Conservation (phyloP, 371 early-diverging fungal species). For the Mucor saturninus region DNA sequence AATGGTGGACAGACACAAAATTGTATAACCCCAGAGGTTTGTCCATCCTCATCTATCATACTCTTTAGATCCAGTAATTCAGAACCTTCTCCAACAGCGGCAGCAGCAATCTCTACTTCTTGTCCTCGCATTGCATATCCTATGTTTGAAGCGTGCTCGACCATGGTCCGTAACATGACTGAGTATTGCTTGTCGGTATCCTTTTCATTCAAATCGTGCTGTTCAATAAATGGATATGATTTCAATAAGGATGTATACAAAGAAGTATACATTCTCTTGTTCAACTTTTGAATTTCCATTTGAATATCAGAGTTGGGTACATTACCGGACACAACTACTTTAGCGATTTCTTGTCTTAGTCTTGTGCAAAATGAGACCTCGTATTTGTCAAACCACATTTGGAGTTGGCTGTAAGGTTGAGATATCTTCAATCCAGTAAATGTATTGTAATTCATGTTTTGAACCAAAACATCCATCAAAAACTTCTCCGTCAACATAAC, state of each 20-base stretch:
- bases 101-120: conserved; percentile 52
- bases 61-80: conserved; percentile 41
- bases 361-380: conserved; percentile 38
- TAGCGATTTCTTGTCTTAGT: conserved; percentile 49
- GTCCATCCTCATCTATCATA: conserved; percentile 46
- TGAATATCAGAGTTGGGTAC: conserved; percentile 32
- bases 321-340: conserved; percentile 34
- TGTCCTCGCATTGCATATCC: conserved; percentile 53
- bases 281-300: conserved; percentile 32
- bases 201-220: conserved; percentile 38
- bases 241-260: conserved; percentile 45
- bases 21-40: conserved; percentile 37
- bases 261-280: conserved; percentile 41
- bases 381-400: conserved; percentile 35
- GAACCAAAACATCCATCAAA: conserved; percentile 56
- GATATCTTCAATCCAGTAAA: conserved; percentile 42
- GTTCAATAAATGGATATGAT: conserved; percentile 49
- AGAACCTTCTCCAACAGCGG: conserved; percentile 44
- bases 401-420: conserved; percentile 32
- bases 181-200: conserved; percentile 42
- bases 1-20: conserved; percentile 51
- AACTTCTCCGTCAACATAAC: conserved; percentile 65
- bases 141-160: conserved; percentile 44
- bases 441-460: conserved; percentile 42
- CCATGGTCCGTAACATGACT: conserved; percentile 34